A percentile compares a stretch with the other conserved stretches of the same genome.
Evolutionary conservation across 768 basidiomycete species (phyloP).

Genomic region (Mycena albidolilacea): DNA sequence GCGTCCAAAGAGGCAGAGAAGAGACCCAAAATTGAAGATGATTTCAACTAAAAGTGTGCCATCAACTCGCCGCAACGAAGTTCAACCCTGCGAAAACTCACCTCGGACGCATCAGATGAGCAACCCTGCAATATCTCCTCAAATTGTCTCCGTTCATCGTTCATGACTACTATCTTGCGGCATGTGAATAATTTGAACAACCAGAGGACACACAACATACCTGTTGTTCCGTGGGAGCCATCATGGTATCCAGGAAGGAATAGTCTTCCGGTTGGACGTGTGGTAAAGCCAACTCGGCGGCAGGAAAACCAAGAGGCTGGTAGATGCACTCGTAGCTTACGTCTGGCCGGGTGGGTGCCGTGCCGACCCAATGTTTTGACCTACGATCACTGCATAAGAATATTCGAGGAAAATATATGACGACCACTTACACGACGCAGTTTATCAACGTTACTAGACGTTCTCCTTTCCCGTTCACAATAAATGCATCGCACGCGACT

Average conservation of each 20-base stretch:
- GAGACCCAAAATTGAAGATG: neutral
- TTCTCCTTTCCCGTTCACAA: conserved; percentile 45
- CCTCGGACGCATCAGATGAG: neutral
- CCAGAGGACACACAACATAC: too few species aligned
- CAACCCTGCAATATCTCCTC: too few species aligned
- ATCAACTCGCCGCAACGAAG: neutral
- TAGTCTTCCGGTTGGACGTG: conserved; percentile 2
- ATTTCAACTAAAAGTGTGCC: neutral
- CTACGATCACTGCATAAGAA: conserved; percentile 18
- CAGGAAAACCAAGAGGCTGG: conserved; percentile 28
- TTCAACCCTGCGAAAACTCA: neutral
- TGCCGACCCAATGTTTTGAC: conserved; percentile 24
- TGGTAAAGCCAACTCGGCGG: conserved; percentile 4
- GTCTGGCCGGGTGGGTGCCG: conserved; percentile 18
- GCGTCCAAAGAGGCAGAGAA: neutral
- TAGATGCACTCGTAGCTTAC: conserved; percentile 40
- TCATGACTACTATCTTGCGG: too few species aligned
- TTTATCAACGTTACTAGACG: conserved; percentile 23
- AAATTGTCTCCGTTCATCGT: too few species aligned
- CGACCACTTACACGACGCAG: conserved; percentile 32
- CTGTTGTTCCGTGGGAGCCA: conserved; percentile 14
- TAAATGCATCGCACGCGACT: conserved; percentile 47
- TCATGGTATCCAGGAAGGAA: conserved; percentile 36
- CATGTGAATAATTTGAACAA: too few species aligned
- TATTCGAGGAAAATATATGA: conserved; percentile 26